These are phyloP conservation scores for Globisporangium canariense DNA, from an alignment of 352 stramenopile genomes.

Conservation along the genomic window DNA sequence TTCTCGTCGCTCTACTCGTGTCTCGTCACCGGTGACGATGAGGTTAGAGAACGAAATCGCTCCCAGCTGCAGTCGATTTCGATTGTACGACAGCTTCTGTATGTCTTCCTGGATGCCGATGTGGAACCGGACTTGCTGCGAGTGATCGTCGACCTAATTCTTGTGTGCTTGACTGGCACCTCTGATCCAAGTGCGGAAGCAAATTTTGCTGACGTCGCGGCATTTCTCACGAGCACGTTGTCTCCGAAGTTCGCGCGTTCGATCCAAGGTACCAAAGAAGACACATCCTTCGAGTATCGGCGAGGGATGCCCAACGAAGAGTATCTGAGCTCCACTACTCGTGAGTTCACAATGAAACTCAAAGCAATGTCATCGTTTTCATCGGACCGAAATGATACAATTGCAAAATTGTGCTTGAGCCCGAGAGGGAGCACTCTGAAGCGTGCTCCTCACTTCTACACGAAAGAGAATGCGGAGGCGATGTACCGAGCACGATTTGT, in stretches of 20 bases:
- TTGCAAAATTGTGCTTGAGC: slow-evolving; percentile 17
- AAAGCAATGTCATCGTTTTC: not conserved
- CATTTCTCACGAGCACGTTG: slow-evolving; percentile 53
- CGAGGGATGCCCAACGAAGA: not conserved
- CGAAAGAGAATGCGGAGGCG: not conserved
- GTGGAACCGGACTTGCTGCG: slow-evolving; percentile 46
- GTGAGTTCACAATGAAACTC: not conserved
- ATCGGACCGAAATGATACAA: not conserved
- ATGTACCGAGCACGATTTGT: not conserved
- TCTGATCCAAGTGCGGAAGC: slow-evolving; percentile 33
- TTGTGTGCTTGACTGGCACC: slow-evolving; percentile 62
- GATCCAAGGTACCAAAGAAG: slow-evolving; percentile 7
- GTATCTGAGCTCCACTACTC: not conserved
- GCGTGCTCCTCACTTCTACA: not conserved
- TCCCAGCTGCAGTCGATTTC: slow-evolving; percentile 58
- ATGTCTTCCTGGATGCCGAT: slow-evolving; percentile 58
- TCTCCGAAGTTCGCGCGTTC: slow-evolving; percentile 47
- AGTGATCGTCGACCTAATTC: slow-evolving; percentile 61
- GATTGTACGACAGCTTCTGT: slow-evolving; percentile 64
- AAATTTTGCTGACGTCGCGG: slow-evolving; percentile 65
- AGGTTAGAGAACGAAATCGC: slow-evolving; percentile 51
- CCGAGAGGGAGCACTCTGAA: slow-evolving; percentile 12
- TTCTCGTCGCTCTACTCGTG: slow-evolving; percentile 69
- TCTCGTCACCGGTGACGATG: slow-evolving; percentile 44
- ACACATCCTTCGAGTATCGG: not conserved